Evolutionary conservation across 176 grass and related monocot genomes (phyloP).

Genomic region (Musa acuminata): DNA sequence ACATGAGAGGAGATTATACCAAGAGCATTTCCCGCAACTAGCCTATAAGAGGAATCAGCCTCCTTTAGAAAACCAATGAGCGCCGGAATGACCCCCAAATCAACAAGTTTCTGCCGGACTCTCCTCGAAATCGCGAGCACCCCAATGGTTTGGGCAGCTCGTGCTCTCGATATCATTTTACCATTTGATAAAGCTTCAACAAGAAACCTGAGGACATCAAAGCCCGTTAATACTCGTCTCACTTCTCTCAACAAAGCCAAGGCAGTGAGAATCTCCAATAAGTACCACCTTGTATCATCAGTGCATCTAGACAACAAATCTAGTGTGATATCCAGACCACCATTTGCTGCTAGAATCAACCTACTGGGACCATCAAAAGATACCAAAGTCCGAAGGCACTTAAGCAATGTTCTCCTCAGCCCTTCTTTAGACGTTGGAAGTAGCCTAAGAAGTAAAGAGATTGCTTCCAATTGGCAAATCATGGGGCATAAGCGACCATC

Average conservation of each 20-base stretch:
- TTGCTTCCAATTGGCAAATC: slow-evolving; percentile 10
- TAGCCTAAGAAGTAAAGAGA: slow-evolving; percentile 6
- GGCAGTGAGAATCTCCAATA: slow-evolving; percentile 16
- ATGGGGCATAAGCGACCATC: slow-evolving; percentile 6
- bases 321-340: slow-evolving; percentile 6
- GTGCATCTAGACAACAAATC: slow-evolving; percentile 4
- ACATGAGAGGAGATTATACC: slow-evolving; percentile 21
- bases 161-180: slow-evolving; percentile 5
- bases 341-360: slow-evolving; percentile 5
- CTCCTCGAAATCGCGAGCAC: slow-evolving; percentile 16
- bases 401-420: slow-evolving; percentile 9
- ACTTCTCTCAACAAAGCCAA: slow-evolving; percentile 14
- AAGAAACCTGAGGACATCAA: slow-evolving; percentile 4
- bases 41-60: neutral
- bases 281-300: slow-evolving; percentile 4
- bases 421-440: neutral
- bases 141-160: slow-evolving; percentile 14
- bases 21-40: slow-evolving; percentile 20
- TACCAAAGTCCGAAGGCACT: slow-evolving; percentile 5
- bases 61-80: slow-evolving; percentile 8
- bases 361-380: slow-evolving; percentile 15
- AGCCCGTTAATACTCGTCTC: neutral
- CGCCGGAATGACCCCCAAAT: slow-evolving; percentile 8
- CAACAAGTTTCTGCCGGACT: slow-evolving; percentile 15
- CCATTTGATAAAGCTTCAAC: slow-evolving; percentile 18